These are phyloP conservation scores for Dipodascus albidus DNA, from an alignment of 805 yeast genomes.

Conservation along the genomic window DNA sequence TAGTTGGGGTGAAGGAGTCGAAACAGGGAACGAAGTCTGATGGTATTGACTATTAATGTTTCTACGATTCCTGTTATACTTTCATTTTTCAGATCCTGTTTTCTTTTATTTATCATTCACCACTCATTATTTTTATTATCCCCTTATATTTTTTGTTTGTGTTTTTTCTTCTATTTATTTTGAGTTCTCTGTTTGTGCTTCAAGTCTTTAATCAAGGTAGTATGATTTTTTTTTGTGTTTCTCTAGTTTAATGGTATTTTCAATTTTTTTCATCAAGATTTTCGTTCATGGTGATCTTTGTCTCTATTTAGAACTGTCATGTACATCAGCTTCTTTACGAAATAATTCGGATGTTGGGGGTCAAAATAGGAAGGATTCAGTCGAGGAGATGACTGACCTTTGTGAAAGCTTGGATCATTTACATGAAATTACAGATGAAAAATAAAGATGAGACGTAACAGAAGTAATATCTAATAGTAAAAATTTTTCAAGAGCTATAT, in stretches of 20 bases:
- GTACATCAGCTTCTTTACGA: no score
- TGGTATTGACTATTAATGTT: background rate
- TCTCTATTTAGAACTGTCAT: no score
- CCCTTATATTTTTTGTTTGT: background rate
- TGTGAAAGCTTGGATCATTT: no score
- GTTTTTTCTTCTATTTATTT: background rate
- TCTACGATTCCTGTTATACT: background rate
- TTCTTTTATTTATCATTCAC: background rate
- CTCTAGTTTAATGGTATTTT: background rate
- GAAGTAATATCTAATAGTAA: no score
- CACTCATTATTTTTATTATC: background rate
- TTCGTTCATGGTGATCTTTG: no score
- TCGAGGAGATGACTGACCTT: no score
- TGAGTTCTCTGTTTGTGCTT: background rate
- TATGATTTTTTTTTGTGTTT: background rate
- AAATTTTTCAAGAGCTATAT: no score
- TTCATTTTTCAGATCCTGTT: background rate
- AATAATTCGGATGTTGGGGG: no score
- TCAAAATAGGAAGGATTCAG: no score
- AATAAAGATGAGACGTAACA: no score
- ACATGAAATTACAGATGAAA: no score
- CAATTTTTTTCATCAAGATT: background rate
- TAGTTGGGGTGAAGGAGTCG: conserved; percentile 11
- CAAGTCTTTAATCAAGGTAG: background rate
- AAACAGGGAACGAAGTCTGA: conserved; percentile 9